Evolutionary conservation across 2,329 filamentous ascomycete genomes (phyloP), one percentile per base, ranked within the genome.

Genomic region (Fusarium tjaetaba): DNA sequence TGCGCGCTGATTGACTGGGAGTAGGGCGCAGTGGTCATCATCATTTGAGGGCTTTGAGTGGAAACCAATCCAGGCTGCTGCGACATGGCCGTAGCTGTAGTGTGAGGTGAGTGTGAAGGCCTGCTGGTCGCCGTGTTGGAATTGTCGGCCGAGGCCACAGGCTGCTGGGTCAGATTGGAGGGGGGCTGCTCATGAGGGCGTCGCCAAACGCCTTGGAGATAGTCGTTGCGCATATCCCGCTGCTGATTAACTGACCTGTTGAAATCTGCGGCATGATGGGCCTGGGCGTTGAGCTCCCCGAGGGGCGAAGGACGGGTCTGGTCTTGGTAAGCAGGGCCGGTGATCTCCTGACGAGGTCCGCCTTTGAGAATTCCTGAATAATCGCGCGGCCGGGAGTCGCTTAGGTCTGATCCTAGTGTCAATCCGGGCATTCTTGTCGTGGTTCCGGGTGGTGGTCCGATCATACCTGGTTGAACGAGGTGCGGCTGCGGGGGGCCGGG

Each of bases 321-420:
- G 80, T 98, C 96, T 81, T 96, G 92, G 83, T 98, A 99, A 15
- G 95, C 88, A 42, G 93, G 91, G 30, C 95, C 96, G 20, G 93
- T 91, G 71, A 98, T 91, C 80, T 98, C 96, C 83, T 98, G 96
- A 73, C 96, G 91, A 28, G 95, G 93, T 60, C 94, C 93, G 70
- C 93, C 91, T 79, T 90, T 90, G 69, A 90, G 84, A 73, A 97
- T 93, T 79, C 90, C 92, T 77, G 92, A 93, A 80, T 96, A 97
- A 81, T 97, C 94, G 79, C 93, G 90, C 71, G 92, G 88, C 76
- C 94, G 89, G 73, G 92, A 89, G 79, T 96, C 92, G 79, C 93
- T 93, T 71, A 95, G 89, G 75, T 94, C 92, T 83, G 93, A 89
- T 79, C 92, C 90, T 82, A 93, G 88, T 81, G 94, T 94, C 85